Evolutionary conservation across 2,329 filamentous ascomycete genomes (phyloP), one percentile per base, ranked within the genome.

Genomic region (Lachnum nothofagi): DNA sequence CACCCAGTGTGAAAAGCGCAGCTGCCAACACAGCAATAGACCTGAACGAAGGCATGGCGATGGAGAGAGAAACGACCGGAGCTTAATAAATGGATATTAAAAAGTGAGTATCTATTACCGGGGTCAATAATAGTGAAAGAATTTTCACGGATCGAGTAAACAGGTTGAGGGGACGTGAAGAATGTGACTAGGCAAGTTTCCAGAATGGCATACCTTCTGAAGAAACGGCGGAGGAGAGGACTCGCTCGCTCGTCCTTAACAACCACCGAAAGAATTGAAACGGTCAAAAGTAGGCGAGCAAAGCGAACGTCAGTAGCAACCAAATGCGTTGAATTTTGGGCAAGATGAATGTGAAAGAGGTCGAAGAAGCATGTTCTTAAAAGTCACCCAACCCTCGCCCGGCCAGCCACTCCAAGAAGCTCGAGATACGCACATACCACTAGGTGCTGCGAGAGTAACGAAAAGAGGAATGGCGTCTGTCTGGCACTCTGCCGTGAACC

Each of bases 1-100:
- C 53, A 35, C 49, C 50, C 51, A 73, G 68, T 56, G 76, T 65
- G 35, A 61, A 52, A 53, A 83, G 67, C 53, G 76, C 70, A 34
- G 75, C 64, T 61, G 78, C 79, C 58, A 76, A 65, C 52, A 74
- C 68, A 54, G 72, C 57, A 17, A 53, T 34, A 14, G 57, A 55
- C 38, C 49, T 76, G 65, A 80, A 64, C 24, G 76, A 79, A 60
- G 71, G 72, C 80, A 84, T 84, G 25, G 53, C 20, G 41, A 54
- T 10, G 16, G 10, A 34, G 8, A 35, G 20, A 25, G 25, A 35
- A 4, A 14, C 39, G 8, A 9, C 16, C 8, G 7, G 34, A 29
- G 37, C 6, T 34, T 16, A 29, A 19, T 24, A 19, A 34, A n/a
- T 9, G 37, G 17, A 41, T 17, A 33, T 42, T 34, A 34, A 23